Evolutionary conservation across 176 grass and related monocot genomes (phyloP).

Genomic region (Triticum monococcum): DNA sequence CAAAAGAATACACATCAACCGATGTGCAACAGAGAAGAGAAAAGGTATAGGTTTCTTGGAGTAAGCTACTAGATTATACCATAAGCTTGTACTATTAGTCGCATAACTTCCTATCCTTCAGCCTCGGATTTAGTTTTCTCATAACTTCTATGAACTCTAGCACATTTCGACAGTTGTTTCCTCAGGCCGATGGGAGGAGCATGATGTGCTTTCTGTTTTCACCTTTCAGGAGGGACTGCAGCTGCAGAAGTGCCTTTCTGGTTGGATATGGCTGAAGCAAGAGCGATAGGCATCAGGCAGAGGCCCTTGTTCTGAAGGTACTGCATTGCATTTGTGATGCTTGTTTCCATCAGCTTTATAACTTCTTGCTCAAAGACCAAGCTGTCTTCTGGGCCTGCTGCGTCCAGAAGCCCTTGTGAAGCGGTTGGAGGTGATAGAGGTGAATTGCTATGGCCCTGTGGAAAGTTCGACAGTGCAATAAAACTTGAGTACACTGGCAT

Average conservation of each 20-base stretch:
- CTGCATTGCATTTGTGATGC: conserved; percentile 70
- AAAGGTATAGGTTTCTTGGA: conserved; percentile 9
- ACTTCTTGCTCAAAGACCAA: conserved; percentile 67
- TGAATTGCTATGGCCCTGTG: conserved; percentile 6
- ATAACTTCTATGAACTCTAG: not conserved
- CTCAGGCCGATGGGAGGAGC: not conserved
- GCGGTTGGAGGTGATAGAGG: conserved; percentile 31
- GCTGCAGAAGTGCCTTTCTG: conserved; percentile 49
- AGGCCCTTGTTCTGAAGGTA: conserved; percentile 83
- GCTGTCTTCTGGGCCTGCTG: conserved; percentile 39
- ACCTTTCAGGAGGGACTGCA: conserved; percentile 32
- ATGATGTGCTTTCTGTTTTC: conserved; percentile 34
- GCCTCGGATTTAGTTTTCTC: not conserved
- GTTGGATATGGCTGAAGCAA: conserved; percentile 63
- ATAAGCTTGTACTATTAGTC: not conserved
- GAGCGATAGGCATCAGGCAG: conserved; percentile 84
- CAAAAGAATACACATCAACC: conserved; percentile 31
- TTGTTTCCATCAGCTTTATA: conserved; percentile 72
- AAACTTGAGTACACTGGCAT: not conserved
- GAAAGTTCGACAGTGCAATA: not conserved
- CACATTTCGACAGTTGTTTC: not conserved
- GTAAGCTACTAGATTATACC: conserved; percentile 24
- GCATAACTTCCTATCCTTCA: not conserved
- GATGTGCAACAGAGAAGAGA: conserved; percentile 2
- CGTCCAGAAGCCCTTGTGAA: conserved; percentile 23